These are phyloP conservation scores for Conticribra guillardii DNA, from an alignment of 108 stramenopile genomes.

Conservation along the genomic window DNA sequence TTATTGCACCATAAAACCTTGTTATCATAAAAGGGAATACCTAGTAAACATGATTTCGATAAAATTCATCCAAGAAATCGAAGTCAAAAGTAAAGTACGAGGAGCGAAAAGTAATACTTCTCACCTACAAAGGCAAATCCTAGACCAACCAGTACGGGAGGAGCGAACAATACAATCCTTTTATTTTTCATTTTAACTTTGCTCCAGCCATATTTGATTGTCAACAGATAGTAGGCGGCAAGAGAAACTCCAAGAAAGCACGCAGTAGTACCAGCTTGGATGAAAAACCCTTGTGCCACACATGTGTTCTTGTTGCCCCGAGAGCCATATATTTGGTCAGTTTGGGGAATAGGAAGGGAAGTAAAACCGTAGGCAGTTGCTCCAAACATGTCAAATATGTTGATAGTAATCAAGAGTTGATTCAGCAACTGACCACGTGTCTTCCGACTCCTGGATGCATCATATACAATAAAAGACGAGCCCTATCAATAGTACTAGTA, in stretches of 20 bases:
- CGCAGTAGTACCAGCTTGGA: constrained; percentile 32
- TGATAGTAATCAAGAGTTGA: constrained; percentile 6
- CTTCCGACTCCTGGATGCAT: background rate
- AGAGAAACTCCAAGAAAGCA: constrained; percentile 42
- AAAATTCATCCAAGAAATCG: too few species aligned
- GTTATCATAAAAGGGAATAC: constrained; percentile 23
- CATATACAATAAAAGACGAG: background rate
- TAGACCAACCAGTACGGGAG: constrained; percentile 13
- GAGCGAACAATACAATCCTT: background rate
- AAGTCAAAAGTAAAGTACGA: background rate
- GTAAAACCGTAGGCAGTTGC: constrained; percentile 16
- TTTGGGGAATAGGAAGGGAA: constrained; percentile 13
- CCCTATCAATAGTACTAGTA: too few species aligned
- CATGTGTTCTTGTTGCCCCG: constrained; percentile 8
- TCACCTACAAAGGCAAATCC: constrained; percentile 12
- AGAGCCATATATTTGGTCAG: constrained; percentile 13
- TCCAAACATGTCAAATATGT: constrained; percentile 11
- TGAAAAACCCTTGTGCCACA: constrained; percentile 51
- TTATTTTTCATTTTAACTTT: constrained; percentile 16
- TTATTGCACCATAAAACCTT: constrained; percentile 13
- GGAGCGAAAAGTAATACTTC: background rate
- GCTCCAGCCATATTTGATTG: constrained; percentile 43
- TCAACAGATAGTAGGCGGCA: constrained; percentile 47
- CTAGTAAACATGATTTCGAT: background rate
- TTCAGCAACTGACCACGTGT: constrained; percentile 8